Evolutionary conservation across 805 yeast species (phyloP).

Genomic region (Alloascoidea africana): DNA sequence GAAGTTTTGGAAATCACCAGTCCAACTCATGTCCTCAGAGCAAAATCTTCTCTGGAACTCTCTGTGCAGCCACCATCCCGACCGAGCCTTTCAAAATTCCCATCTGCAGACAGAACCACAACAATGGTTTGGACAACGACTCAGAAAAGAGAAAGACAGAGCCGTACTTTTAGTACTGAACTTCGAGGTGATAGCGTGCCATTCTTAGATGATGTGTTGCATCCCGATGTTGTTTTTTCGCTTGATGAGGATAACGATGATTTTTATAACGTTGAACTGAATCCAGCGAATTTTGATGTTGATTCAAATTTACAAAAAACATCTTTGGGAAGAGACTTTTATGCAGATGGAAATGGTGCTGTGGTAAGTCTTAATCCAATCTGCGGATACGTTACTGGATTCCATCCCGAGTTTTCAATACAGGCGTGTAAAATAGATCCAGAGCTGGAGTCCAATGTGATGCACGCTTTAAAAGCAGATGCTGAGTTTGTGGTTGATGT

Average conservation of each 20-base stretch:
- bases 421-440: slow-evolving; percentile 1
- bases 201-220: no score
- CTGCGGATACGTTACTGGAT: slow-evolving; percentile 2
- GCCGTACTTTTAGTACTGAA: no score
- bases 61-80: no score
- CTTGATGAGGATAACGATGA: not conserved
- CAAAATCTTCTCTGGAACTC: no score
- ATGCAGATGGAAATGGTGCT: not conserved
- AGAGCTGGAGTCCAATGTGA: not conserved
- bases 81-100: slow-evolving; percentile 1
- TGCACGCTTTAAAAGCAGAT: not conserved
- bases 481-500: not conserved
- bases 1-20: no score
- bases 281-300: not conserved
- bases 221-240: not conserved
- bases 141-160: no score
- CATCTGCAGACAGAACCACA: not conserved
- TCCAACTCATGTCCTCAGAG: no score
- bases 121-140: slow-evolving; percentile 1
- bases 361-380: not conserved
- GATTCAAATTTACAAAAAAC: not conserved
- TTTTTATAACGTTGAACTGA: not conserved
- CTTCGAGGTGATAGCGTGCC: no score
- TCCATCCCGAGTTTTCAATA: slow-evolving; percentile 2
- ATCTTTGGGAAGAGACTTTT: not conserved